Conservation (phyloP, 768 basidiomycete species). For the Sporobolomyces pararoseus region DNA sequence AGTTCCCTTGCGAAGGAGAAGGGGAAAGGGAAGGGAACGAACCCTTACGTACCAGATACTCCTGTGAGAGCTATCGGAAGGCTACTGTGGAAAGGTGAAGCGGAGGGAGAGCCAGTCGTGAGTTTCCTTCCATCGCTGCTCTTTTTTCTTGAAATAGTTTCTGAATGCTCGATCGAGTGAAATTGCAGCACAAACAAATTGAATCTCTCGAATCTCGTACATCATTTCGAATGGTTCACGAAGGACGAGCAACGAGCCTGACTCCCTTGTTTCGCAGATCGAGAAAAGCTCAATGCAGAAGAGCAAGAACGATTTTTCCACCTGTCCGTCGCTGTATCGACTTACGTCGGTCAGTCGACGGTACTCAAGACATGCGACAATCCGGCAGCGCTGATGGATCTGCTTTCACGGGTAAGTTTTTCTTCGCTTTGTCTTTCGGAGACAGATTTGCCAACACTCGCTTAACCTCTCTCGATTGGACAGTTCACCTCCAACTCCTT, state of each 20-base stretch:
- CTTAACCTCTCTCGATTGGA: neutral
- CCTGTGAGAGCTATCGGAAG: constrained; percentile 74
- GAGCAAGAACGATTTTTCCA: constrained; percentile 45
- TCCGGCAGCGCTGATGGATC: constrained; percentile 45
- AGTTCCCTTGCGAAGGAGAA: constrained; percentile 55
- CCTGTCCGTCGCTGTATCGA: constrained; percentile 45
- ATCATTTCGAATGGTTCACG: no score
- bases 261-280: constrained; percentile 11
- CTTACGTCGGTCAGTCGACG: constrained; percentile 46
- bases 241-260: no score
- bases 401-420: constrained; percentile 47
- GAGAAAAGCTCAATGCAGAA: constrained; percentile 9
- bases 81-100: constrained; percentile 57
- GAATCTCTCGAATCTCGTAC: constrained; percentile 73
- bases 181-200: constrained; percentile 54
- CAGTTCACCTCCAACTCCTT: constrained; percentile 92
- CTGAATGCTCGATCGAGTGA: no score
- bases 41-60: constrained; percentile 64
- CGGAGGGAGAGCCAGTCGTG: constrained; percentile 54
- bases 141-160: no score
- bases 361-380: constrained; percentile 24
- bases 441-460: no score
- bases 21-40: constrained; percentile 51
- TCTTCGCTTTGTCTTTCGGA: neutral
- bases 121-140: neutral